These are phyloP conservation scores for Leishmania mexicana DNA, from an alignment of 208 protist species.

Conservation along the genomic window DNA sequence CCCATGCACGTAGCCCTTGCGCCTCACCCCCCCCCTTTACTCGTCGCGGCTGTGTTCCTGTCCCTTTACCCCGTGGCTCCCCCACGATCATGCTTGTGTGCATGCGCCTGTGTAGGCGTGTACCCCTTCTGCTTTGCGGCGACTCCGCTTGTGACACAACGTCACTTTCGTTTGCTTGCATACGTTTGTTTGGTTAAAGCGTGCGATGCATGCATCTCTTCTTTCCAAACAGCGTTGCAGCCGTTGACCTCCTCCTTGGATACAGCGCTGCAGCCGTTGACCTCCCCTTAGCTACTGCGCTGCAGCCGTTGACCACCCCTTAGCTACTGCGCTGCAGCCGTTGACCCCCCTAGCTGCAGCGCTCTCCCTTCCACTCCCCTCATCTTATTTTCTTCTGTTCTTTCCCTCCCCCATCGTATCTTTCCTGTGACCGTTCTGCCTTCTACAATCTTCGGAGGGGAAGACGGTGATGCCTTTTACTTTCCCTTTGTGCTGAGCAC, in stretches of 20 bases:
- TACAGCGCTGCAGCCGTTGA: no score
- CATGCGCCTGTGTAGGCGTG: neutral
- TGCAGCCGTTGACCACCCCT: no score
- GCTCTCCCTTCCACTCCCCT: neutral
- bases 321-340: no score
- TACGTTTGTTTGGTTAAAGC: neutral
- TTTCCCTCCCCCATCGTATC: neutral
- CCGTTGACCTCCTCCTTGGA: neutral
- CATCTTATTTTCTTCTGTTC: neutral
- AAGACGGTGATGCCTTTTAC: no score
- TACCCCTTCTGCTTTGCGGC: neutral
- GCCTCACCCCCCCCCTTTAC: neutral
- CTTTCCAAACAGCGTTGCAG: neutral
- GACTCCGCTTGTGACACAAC: neutral
- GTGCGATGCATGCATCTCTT: neutral
- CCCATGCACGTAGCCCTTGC: neutral
- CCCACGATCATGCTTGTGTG: neutral
- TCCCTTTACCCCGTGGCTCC: neutral
- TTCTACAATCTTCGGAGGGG: no score
- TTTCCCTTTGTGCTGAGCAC: no score
- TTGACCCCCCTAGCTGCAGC: neutral
- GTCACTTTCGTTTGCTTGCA: neutral
- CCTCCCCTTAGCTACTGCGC: no score
- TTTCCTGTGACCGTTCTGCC: neutral
- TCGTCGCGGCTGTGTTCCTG: neutral